phyloP scores from a whole-genome alignment of 768 basidiomycete genomes.

The Mycena kentingensis region DNA sequence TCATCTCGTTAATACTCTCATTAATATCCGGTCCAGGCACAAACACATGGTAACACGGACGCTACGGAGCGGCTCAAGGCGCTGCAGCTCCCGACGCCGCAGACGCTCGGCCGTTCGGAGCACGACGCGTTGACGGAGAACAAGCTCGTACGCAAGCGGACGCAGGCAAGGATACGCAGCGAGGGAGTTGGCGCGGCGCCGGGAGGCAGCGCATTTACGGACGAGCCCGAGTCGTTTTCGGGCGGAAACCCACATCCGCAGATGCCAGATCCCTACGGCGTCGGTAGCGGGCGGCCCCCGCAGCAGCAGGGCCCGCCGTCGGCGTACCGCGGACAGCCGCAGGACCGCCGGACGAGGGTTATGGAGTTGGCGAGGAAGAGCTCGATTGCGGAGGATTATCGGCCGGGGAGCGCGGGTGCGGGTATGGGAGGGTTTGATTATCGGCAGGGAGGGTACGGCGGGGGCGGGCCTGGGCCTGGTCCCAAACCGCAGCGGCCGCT shows the following conservation, averaged over 20 bases:
- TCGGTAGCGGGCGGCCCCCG: constrained; percentile 3
- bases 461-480: not conserved
- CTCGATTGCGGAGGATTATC: constrained; percentile 14
- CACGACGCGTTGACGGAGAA: constrained; percentile 78
- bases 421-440: constrained; percentile 13
- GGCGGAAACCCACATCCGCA: constrained; percentile 21
- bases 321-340: constrained; percentile 13
- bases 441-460: constrained; percentile 6
- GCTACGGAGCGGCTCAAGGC: constrained; percentile 74
- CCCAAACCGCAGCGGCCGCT: not conserved
- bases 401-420: constrained; percentile 9
- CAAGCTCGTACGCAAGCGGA: constrained; percentile 82
- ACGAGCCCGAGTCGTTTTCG: constrained; percentile 1
- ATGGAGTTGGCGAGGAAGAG: constrained; percentile 25
- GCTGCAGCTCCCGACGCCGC: constrained; percentile 60
- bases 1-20: constrained; percentile 1
- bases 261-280: constrained; percentile 15
- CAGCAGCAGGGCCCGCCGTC: constrained; percentile 17
- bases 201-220: not conserved
- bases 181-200: constrained; percentile 30
- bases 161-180: constrained; percentile 64
- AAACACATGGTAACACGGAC: constrained; percentile 77
- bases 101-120: constrained; percentile 71
- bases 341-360: constrained; percentile 14
- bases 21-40: constrained; percentile 49